Conservation (phyloP, 345 rosid species). For the Rhodamnia rubescens region DNA sequence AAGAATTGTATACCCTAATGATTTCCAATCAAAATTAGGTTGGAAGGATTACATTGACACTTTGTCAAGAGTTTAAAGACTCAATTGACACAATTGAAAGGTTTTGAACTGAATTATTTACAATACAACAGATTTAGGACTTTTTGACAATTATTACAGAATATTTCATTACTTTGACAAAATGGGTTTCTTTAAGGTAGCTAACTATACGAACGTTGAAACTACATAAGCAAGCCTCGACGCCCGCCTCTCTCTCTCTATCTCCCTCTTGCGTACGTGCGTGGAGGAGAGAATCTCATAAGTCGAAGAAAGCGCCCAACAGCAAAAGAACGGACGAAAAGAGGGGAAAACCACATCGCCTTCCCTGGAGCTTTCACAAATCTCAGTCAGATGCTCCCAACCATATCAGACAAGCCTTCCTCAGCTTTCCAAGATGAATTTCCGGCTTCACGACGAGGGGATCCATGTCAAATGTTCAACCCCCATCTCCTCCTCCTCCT, state of each 20-base stretch:
- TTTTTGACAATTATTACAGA: neutral
- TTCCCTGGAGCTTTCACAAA: neutral
- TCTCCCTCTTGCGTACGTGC: neutral
- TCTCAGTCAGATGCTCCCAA: neutral
- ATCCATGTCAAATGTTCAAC: neutral
- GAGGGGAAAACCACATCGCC: neutral
- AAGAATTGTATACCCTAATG: neutral
- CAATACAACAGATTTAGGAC: neutral
- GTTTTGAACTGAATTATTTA: fast-evolving
- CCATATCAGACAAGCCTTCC: neutral
- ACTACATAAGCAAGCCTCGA: neutral
- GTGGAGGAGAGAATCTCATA: neutral
- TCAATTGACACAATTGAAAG: neutral
- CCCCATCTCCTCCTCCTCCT: neutral
- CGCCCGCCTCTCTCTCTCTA: neutral
- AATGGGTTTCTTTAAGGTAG: neutral
- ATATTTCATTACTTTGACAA: neutral
- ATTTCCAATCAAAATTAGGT: fast-evolving
- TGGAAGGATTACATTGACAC: fast-evolving
- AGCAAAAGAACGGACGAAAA: neutral
- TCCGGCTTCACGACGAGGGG: neutral
- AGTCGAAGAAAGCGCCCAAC: neutral
- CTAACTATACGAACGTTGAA: neutral
- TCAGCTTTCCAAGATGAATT: neutral
- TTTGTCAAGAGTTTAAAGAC: fast-evolving